phyloP scores from a whole-genome alignment of 495 filamentous ascomycete genomes.

The Saxophila tyrrhenica region DNA sequence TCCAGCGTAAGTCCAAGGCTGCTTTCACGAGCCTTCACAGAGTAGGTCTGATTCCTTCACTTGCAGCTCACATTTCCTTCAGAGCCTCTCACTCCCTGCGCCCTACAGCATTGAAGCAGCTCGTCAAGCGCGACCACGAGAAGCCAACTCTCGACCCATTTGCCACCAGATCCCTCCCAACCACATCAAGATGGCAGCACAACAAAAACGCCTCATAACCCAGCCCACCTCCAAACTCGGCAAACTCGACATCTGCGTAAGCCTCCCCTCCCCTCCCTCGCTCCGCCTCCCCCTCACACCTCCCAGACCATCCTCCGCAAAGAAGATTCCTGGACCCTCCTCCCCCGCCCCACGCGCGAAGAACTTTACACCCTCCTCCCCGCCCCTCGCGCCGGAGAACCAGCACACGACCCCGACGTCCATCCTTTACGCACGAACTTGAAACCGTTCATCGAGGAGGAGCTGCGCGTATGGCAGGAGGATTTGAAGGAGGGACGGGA shows the following conservation, averaged over 20 bases:
- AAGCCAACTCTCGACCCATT: background rate
- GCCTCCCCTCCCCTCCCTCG: background rate
- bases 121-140: too few species aligned
- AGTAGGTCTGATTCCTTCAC: background rate
- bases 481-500: constrained; percentile 52
- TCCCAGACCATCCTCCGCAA: constrained; percentile 14
- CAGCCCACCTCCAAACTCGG: constrained; percentile 10
- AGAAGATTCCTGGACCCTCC: constrained; percentile 14
- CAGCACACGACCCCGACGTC: constrained; percentile 20
- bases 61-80: background rate
- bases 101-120: too few species aligned
- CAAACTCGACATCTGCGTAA: constrained; percentile 13
- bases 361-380: constrained; percentile 17
- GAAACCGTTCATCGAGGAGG: constrained; percentile 39
- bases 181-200: background rate
- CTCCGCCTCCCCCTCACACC: background rate
- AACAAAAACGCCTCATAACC: constrained; percentile 13
- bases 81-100: background rate
- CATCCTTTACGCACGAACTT: constrained; percentile 33
- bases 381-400: background rate
- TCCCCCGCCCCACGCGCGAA: constrained; percentile 7
- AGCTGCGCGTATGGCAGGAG: constrained; percentile 47
- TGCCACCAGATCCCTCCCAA: background rate
- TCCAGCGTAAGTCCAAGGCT: background rate
- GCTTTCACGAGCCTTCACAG: background rate